Evolutionary conservation across 768 basidiomycete species (phyloP), one percentile per base, ranked within the genome.

Genomic region (Phaeotremella skinneri): DNA sequence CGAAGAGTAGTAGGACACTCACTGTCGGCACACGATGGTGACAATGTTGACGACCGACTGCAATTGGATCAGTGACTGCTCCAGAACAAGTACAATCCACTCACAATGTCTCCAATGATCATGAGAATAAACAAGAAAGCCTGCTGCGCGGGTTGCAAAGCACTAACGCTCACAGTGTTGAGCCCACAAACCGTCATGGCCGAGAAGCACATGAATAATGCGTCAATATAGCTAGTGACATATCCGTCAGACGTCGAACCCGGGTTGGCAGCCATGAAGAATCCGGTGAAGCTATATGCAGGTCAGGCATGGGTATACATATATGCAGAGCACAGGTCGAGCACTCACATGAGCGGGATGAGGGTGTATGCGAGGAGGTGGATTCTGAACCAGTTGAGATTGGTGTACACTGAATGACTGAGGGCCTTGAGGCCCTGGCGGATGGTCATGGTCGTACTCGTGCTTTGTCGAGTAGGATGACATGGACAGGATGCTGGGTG

Each of bases 301-400:
- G 20, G 43, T 14, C 41, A 2, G 4, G 9, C 5, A 37, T 42
- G 13, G 26, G 32, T 25, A 9, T 14, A 52, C 23, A 45, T 37
- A 17, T 37, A 7, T n/a, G n/a, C n/a, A n/a, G n/a, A n/a, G 34
- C 34, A 50, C 3, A 16, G 29, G 9, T 4, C 9, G 34, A 13
- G 21, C 6, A 56, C 56, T 49, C 31, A 57, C 56, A 64, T 29
- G 27, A 64, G 34, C 4, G 63, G 63, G 9, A 60, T 39, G 29
- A 61, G 17, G n/a, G 52, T 56, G 59, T 56, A 64, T 23, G 55
- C 54, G 3, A 61, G 37, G 0, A 65, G 48, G 50, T 65, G 64
- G 23, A 65, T 41, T 39, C 64, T 51, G 30, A 65, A 65, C 29
- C 61, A 65, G 49, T 65, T 65, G 23, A 65, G 51, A n/a, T n/a